Evolutionary conservation across 345 rosid genomes (phyloP), one percentile per base, ranked within the genome.

Genomic region (Schrenkiella parvula): DNA sequence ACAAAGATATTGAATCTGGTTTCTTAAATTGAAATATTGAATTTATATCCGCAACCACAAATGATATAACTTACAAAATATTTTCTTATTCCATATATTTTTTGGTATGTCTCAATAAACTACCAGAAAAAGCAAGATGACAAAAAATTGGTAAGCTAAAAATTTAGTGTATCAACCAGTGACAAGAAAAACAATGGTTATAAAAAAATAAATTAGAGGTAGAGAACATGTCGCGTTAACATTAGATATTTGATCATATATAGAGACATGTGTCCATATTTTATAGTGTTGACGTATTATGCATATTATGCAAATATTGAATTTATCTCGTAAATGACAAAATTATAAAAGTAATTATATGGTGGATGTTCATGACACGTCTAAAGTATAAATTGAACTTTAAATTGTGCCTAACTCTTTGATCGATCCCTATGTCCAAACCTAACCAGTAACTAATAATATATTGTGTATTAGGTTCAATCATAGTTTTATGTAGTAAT

Each of bases 381-480:
- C 42, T 46, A 44, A 73, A 65, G 77, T 43, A 19, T 12, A 11
- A 42, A n/a, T 4, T 53, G 37, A 53, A 21, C 7, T 42, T 42
- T 7, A 46, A 58, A 13, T 56, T 9, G 26, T 46, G 34, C 71
- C 77, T 65, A 72, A 72, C 77, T 55, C 54, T 19, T 53, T 25
- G 50, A 44, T 55, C 64, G 6, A 43, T 22, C 15, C 5, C 2
- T 42, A 34, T 29, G 37, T 52, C 43, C 23, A 39, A 39, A 50
- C 68, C 75, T 71, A 48, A 71, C 52, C n/a, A 3, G 29, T 60
- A 35, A 34, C 6, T 32, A 32, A 11, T 5, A 55, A 15, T 19
- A 14, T 26, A 38, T 66, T 28, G 39, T 25, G 60, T 22, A 21
- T 56, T 19, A 28, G 15, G 26, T 55, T 48, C 57, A 11, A 18